Evolutionary conservation across 2,329 filamentous ascomycete genomes (phyloP).

Genomic region (Xylaria sp.): DNA sequence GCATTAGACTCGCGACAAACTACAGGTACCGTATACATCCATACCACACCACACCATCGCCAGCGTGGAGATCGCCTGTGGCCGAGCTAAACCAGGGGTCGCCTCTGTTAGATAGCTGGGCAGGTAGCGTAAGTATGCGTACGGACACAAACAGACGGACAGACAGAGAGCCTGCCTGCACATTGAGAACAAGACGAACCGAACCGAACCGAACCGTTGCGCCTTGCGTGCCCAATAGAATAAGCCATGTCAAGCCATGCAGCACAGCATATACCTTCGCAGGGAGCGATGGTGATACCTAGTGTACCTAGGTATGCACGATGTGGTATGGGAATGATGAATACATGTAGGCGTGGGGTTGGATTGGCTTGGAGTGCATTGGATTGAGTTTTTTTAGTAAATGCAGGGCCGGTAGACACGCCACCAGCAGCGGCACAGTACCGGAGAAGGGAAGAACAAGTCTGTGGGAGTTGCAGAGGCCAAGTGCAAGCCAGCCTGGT

Average conservation of each 20-base stretch:
- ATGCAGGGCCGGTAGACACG: conserved; percentile 1
- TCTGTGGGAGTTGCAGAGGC: no score
- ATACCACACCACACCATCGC: not conserved
- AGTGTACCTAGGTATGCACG: not conserved
- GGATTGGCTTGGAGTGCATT: not conserved
- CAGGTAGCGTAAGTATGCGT: no score
- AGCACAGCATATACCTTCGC: not conserved
- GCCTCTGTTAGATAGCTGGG: no score
- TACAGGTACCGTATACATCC: not conserved
- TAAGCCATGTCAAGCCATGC: conserved; percentile 30
- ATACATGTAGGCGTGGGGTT: no score
- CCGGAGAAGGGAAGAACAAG: no score
- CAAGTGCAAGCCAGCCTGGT: no score
- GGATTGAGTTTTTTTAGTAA: not conserved
- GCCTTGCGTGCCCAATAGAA: conserved; percentile 32
- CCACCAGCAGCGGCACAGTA: not conserved
- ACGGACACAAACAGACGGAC: no score
- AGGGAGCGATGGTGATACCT: not conserved
- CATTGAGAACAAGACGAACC: conserved; percentile 24
- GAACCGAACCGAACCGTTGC: conserved; percentile 33
- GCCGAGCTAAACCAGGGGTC: conserved; percentile 2
- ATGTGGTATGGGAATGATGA: not conserved
- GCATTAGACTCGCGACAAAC: not conserved
- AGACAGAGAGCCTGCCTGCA: not conserved
- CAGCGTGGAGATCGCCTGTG: not conserved